phyloP scores from a whole-genome alignment of 2,329 filamentous ascomycete genomes.

The Arachnomyces sp. region DNA sequence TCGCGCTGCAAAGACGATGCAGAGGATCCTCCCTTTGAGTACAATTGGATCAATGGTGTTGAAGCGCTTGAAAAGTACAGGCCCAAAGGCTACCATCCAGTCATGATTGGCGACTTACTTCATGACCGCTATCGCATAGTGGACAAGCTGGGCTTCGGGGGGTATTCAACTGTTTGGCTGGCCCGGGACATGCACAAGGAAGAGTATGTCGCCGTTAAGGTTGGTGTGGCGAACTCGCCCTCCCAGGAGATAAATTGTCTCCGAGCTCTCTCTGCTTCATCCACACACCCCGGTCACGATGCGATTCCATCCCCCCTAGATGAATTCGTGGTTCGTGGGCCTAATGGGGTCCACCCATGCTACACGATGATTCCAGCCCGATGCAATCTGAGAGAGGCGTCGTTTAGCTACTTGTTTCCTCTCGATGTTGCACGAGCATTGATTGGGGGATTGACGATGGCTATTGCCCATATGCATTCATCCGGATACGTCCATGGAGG shows the following conservation, averaged over 20 bases:
- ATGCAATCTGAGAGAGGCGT: conserved; percentile 14
- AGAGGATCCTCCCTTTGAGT: conserved; percentile 12
- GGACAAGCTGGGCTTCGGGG: conserved; percentile 11
- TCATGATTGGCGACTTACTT: conserved; percentile 18
- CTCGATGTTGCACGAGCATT: conserved; percentile 14
- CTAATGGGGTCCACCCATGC: conserved; percentile 10
- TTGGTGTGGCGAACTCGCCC: conserved; percentile 15
- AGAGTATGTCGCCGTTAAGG: conserved; percentile 23
- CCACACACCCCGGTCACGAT: conserved; percentile 3
- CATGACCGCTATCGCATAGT: conserved; percentile 9
- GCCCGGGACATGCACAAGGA: conserved; percentile 22
- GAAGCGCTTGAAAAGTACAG: conserved; percentile 24
- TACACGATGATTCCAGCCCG: conserved; percentile 12
- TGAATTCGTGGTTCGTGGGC: conserved; percentile 11
- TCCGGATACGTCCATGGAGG: conserved; percentile 13
- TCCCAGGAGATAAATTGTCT: conserved; percentile 16
- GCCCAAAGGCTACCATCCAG: conserved; percentile 27
- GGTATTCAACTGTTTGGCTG: conserved; percentile 34
- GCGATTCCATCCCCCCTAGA: conserved; percentile 5
- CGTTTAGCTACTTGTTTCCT: conserved; percentile 8
- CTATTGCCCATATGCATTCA: conserved; percentile 14
- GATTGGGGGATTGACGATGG: conserved; percentile 8
- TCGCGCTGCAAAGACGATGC: conserved; percentile 1
- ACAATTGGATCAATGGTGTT: conserved; percentile 23
- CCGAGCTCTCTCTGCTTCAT: conserved; percentile 11